Base-by-base conservation (phyloP, 306 rosid species). In the Cucumis cinereus region DNA sequence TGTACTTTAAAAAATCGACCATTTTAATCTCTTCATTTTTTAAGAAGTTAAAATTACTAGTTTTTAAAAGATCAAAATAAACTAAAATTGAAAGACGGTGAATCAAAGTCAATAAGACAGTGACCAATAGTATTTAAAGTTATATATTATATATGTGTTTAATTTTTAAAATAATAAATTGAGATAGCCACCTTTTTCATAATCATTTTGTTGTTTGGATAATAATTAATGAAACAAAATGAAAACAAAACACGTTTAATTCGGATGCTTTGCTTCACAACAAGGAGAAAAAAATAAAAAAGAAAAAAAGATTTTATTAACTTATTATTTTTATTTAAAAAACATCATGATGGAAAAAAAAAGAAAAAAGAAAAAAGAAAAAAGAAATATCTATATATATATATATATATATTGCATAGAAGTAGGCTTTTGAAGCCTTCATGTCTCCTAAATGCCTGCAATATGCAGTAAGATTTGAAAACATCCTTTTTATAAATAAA, bases 361-460 rank as follows among this genome's bases (percentile, higher is more conserved):
- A 14, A 14, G 5, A 33, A 38, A 40, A 68, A 69, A 20, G 28
- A 40, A 20, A 40, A 63, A 63, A 20, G 15, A 7, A 7, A 8
- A 40, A 8, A 3, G 3, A 0, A 36, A 2, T 9, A 2, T 43
- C 0, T 4, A 43, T 41, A 41, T 41, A 41, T 43, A 43, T 43
- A 43, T 2, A 43, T 43, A 43, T 43, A 45, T 45, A 69, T 23
- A 45, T 41, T 69, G 74, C 74, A 23, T 56, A 22, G 36, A 45
- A 69, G 56, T n/a, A 45, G 74, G 74, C 74, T 69, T 69, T 69
- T 69, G 74, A 69, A 45, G 78, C 78, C 87, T 84, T 80, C 53
- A 0, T 85, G 97, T 84, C 90, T 84, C 88, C 89, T 80, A 38
- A 77, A 79, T 84, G 85, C 91, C 87, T 80, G 88, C 87, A 84